Percentiles rank a stretch among this genome's conserved stretches.
phyloP scores from a whole-genome alignment of 495 filamentous ascomycete species.

The Cercophora scortea region DNA sequence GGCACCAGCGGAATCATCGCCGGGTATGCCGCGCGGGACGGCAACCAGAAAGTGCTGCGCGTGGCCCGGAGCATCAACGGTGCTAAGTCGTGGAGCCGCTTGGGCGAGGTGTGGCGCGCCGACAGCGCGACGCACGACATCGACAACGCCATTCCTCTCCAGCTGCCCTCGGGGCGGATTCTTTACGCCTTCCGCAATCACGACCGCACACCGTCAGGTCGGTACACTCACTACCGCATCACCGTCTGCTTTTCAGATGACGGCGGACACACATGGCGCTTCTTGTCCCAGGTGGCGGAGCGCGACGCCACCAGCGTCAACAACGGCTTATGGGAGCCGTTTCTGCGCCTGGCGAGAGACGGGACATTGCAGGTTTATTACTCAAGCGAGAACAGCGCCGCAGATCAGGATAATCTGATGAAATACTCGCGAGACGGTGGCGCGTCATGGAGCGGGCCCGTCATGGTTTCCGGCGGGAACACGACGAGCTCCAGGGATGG shows the following conservation, averaged over 20 bases:
- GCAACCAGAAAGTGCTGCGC: constrained; percentile 20
- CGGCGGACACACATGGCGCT: not conserved
- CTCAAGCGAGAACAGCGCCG: not conserved
- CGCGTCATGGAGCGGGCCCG: not conserved
- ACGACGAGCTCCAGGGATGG: constrained; percentile 2
- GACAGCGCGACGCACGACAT: constrained; percentile 38
- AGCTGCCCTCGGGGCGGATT: constrained; percentile 40
- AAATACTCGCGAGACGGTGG: not conserved
- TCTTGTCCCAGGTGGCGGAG: constrained; percentile 3
- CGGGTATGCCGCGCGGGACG: constrained; percentile 29
- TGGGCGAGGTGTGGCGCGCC: constrained; percentile 24
- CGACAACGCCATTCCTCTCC: constrained; percentile 52
- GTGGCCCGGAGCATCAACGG: constrained; percentile 30
- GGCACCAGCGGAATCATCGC: constrained; percentile 29
- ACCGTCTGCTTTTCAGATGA: constrained; percentile 6
- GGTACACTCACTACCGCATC: constrained; percentile 30
- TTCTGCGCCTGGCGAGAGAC: constrained; percentile 3
- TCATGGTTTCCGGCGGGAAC: not conserved
- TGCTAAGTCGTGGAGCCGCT: constrained; percentile 31
- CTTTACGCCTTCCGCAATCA: constrained; percentile 56
- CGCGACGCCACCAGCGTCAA: not conserved
- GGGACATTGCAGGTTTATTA: constrained; percentile 9
- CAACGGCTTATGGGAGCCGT: constrained; percentile 17
- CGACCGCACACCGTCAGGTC: constrained; percentile 28
- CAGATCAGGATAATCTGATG: constrained; percentile 11